Base-by-base conservation (phyloP, 805 yeast species). In the Lipomyces mesembrius region DNA sequence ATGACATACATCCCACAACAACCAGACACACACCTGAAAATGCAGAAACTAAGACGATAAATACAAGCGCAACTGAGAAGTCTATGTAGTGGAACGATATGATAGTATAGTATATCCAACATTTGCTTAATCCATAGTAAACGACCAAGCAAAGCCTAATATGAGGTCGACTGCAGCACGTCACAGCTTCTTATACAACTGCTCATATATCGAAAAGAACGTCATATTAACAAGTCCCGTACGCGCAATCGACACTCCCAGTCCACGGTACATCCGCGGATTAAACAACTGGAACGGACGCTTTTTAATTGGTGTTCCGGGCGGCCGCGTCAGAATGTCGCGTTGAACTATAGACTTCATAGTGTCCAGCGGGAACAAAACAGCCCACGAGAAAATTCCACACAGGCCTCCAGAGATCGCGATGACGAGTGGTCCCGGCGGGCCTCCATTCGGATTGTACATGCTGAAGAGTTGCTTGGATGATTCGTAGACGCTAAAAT, bases 321-420 rank as follows among this genome's bases (percentile, higher is more conserved):
- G 67, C 37, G 64, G 62, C 22, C 71, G 87, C 37, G 88, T 81
- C 32, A 91, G 89, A 3, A 89, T 81, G 72, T 91, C 94, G 65
- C 89, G 84, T 74, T 91, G 97, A 56, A 86, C 83, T 65, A 88
- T 82, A 1, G 93, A 86, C 75, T 92, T 91, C 66, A 89, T 81
- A 0, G 97, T 91, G 76, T 91, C 97, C 11, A 91, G 75, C 2
- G 97, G 96, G 78, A 89, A 92, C 2, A 91, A 87, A 0, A 86
- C 76, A 1, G 86, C 77, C 96, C 96, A 91, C 60, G 92, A 83
- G 20, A 88, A 77, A 20, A 88, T 83, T 2, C 97, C 97, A 3
- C 95, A 85, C 29, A 87, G 69, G 0, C 92, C 96, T n/a, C 96
- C 97, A 0, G 94, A 89, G 1, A 87, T 46, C 2, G 88, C 87